Evolutionary conservation across 495 filamentous ascomycete species (phyloP), one percentile per base, ranked within the genome.

Genomic region (Cryomyces antarcticus): DNA sequence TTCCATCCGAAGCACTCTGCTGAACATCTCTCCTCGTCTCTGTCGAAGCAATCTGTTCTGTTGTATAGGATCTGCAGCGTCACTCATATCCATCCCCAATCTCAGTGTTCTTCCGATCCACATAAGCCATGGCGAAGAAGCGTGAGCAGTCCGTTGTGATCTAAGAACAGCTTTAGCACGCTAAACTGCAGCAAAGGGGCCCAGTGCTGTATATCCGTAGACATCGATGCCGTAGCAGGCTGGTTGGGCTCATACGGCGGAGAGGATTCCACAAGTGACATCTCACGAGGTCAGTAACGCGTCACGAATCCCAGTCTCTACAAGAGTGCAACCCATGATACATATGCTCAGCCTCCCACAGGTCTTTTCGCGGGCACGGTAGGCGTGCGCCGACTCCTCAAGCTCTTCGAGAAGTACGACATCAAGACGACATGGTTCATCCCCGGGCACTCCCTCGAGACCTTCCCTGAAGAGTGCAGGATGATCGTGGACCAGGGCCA

Each of bases 381-480:
- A 31, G 81, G 81, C 30, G 77, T 77, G 1, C 68, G 70, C 7
- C 73, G 81, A 6, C 61, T 88, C 3, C 67, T 88, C 6, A 82
- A 80, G 47, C 57, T 88, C 2, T 82, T 85, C 55, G 66, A 75
- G 6, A 83, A 82, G 55, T 78, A 84, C 66, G 71, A 75, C 45
- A 88, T 88, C 63, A 85, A 80, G 58, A 71, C 77, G 9, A 82
- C 80, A 5, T 86, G 78, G 76, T 86, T 88, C 57, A 84, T 88
- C 46, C 81, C 80, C 0, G 81, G 80, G 0, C 81, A 88, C 57
- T 77, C 73, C 0, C 69, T 88, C 11, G 81, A 88, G 46, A 82
- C 68, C 10, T 86, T 85, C 52, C 80, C 80, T 0, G 77, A 80
- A 52, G 78, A 84, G 52, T 81, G 76, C 51, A 71, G 73, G 28